Evolutionary conservation across 495 filamentous ascomycete genomes (phyloP).

Genomic region (Trichocladium uniseriatum): DNA sequence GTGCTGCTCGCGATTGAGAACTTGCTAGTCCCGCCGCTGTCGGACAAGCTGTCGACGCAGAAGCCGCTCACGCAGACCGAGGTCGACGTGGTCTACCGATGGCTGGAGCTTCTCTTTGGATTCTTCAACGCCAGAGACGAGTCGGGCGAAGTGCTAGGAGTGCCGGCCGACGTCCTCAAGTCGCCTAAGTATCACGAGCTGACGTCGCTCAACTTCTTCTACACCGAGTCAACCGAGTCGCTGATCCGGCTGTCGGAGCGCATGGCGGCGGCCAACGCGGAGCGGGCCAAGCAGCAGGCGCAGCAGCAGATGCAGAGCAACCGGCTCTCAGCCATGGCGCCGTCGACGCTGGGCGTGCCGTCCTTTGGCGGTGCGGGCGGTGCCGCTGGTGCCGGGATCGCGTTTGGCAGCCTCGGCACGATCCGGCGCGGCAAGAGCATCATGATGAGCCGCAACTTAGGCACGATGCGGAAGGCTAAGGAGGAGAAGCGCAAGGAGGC

Average conservation of each 20-base stretch:
- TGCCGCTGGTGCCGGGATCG: slow-evolving; percentile 14
- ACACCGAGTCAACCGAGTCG: slow-evolving; percentile 86
- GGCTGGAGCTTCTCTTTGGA: slow-evolving; percentile 82
- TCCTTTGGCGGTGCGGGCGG: not conserved
- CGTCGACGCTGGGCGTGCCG: slow-evolving; percentile 39
- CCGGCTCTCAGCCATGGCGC: not conserved
- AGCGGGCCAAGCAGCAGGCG: slow-evolving; percentile 52
- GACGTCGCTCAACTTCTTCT: slow-evolving; percentile 93
- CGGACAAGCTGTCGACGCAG: slow-evolving; percentile 88
- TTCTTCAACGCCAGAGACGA: slow-evolving; percentile 95
- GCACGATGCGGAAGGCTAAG: slow-evolving; percentile 92
- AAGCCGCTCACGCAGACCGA: slow-evolving; percentile 80
- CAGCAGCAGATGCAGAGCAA: not conserved
- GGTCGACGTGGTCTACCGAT: slow-evolving; percentile 89
- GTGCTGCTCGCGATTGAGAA: slow-evolving; percentile 84
- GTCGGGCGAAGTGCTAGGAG: slow-evolving; percentile 76
- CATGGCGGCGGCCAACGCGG: slow-evolving; percentile 85
- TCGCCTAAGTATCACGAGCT: slow-evolving; percentile 98
- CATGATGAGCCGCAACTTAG: slow-evolving; percentile 88
- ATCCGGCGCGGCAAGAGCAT: slow-evolving; percentile 82
- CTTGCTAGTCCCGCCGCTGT: slow-evolving; percentile 85
- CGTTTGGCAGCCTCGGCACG: slow-evolving; percentile 61
- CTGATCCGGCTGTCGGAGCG: slow-evolving; percentile 87
- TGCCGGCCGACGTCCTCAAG: slow-evolving; percentile 83
- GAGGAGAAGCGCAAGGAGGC: slow-evolving; percentile 91